phyloP scores from a whole-genome alignment of 1,284 basidiomycete species.

The Puccinia polysora region DNA sequence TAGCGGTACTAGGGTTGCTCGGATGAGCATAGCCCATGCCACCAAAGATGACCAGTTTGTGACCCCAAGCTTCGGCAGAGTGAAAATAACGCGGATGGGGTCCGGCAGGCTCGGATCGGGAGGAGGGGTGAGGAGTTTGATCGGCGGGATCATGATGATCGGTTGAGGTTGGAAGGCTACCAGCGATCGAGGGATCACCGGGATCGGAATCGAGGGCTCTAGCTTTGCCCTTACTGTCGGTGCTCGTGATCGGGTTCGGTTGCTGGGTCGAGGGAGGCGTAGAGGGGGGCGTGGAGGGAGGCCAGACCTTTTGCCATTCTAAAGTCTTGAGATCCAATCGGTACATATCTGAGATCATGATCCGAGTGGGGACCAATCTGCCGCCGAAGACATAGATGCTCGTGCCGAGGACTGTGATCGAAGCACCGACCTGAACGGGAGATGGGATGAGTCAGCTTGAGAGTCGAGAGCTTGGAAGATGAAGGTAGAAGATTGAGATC shows the following conservation, averaged over 20 bases:
- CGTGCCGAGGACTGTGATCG: slow-evolving; percentile 73
- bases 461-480: too few species aligned
- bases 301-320: slow-evolving; percentile 67
- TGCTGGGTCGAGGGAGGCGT: not conserved
- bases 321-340: slow-evolving; percentile 73
- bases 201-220: not conserved
- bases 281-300: slow-evolving; percentile 48
- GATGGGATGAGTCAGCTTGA: too few species aligned
- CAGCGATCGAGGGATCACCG: slow-evolving; percentile 47
- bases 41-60: slow-evolving; percentile 81
- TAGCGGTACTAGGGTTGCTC: too few species aligned
- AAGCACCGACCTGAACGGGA: slow-evolving; percentile 62
- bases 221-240: slow-evolving; percentile 17
- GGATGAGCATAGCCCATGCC: slow-evolving; percentile 87
- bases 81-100: slow-evolving; percentile 73
- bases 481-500: too few species aligned
- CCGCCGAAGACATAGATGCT: slow-evolving; percentile 87
- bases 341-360: slow-evolving; percentile 83
- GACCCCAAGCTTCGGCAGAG: slow-evolving; percentile 78
- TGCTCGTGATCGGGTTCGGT: not conserved
- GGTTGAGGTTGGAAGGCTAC: not conserved
- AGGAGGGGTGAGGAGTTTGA: slow-evolving; percentile 60
- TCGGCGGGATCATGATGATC: slow-evolving; percentile 40
- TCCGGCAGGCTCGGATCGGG: slow-evolving; percentile 59
- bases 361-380: slow-evolving; percentile 73